These are phyloP conservation scores for Paraleonurus japonicus DNA, from an alignment of 257 asterid species.

Conservation along the genomic window DNA sequence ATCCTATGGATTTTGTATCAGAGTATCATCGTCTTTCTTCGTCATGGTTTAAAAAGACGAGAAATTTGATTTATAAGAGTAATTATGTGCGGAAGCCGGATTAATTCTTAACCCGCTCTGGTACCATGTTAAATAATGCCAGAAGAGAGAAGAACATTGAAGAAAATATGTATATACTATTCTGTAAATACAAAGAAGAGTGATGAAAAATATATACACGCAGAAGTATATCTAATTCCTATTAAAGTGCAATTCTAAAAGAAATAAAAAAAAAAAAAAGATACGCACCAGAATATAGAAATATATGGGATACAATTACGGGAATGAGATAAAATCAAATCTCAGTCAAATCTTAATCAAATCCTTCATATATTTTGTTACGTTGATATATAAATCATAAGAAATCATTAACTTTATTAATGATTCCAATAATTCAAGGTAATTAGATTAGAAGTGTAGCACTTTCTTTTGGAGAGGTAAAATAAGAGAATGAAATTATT, in stretches of 20 bases:
- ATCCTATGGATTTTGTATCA: too few species aligned
- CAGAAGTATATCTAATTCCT: neutral
- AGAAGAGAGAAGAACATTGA: neutral
- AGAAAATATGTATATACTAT: neutral
- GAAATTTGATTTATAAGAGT: neutral
- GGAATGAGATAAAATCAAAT: neutral
- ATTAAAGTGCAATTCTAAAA: neutral
- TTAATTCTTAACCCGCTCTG: neutral
- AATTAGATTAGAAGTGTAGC: too few species aligned
- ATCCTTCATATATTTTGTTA: too few species aligned
- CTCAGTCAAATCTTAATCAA: neutral
- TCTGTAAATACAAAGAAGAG: neutral
- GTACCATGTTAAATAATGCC: neutral
- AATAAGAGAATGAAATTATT: too few species aligned
- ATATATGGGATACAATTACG: too few species aligned
- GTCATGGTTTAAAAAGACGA: neutral
- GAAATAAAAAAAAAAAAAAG: neutral
- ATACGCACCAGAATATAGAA: neutral
- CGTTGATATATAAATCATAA: too few species aligned
- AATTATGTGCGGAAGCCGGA: neutral
- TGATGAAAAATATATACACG: neutral
- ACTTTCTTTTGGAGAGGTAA: too few species aligned
- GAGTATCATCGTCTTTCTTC: too few species aligned
- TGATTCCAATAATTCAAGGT: too few species aligned
- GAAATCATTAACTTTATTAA: too few species aligned